Evolutionary conservation across 257 asterid genomes (phyloP), one percentile per base, ranked within the genome.

Genomic region (Solanum boliviense): DNA sequence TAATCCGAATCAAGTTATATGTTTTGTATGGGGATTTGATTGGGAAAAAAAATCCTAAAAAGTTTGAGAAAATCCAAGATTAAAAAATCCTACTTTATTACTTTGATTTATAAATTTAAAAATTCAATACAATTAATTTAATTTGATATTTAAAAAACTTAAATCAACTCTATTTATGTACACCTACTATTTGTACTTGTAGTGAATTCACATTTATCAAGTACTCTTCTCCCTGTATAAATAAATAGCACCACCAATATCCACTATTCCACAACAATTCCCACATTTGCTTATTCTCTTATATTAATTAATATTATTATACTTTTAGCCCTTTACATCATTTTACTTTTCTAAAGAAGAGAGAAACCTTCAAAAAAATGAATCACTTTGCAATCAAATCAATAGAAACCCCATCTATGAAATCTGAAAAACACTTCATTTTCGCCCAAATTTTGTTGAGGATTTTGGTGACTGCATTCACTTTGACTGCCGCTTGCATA

Each of bases 401-500:
- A 48, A 82, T 38, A 27, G 32, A 56, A 6, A 68, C 20, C 62
- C 83, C 91, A 8, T 67, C 82, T 34, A 56, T 88, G 0, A 94
- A 88, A 83, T 36, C 91, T n/a, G 81, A 86, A 52, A 94, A 91
- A 65, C 1, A 56, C 82, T 86, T 82, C 75, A 81, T 90, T 60
- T 5, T 79, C 0, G 58, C 91, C 21, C 98, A 96, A 83, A 84
- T 92, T 71, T 7, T 62, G 32, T 89, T 93, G 52, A 89, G 98
- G 87, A 3, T 84, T 89, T 71, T 91, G 46, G 92, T 91, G 31
- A 75, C 86, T 35, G 94, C 86, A 5, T 85, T 91, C 4, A 90
- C 96, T 2, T 89, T 95, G 85, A 89, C 94, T 21, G 94, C 98
- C 32, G 25, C 98, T 1, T 93, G 91, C 91, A 76, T 93, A 48